phyloP scores from a whole-genome alignment of 176 grass and related monocot genomes.

The Juncus effusus region DNA sequence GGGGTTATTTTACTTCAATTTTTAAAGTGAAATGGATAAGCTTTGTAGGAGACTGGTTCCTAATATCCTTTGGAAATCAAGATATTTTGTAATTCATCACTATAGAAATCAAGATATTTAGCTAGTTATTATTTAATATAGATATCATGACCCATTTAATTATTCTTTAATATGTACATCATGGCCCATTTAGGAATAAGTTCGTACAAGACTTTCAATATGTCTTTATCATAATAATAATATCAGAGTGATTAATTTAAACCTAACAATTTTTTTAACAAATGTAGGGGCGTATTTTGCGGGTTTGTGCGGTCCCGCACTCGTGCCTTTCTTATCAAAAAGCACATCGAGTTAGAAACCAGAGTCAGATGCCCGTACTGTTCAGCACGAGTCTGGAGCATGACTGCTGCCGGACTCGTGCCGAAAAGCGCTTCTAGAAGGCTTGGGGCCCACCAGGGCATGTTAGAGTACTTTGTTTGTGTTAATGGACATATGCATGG shows the following conservation, averaged over 20 bases:
- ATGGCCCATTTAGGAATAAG: no score
- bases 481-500: conserved; percentile 84
- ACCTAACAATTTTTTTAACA: neutral
- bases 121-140: no score
- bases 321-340: conserved; percentile 43
- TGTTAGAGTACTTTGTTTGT: conserved; percentile 77
- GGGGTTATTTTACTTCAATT: no score
- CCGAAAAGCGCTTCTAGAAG: conserved; percentile 52
- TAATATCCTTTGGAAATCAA: no score
- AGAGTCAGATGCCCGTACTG: conserved; percentile 64
- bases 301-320: conserved; percentile 71
- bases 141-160: no score
- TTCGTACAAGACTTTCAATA: no score
- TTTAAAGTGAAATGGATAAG: no score
- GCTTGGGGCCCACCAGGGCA: conserved; percentile 45
- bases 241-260: no score
- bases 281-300: conserved; percentile 73
- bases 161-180: no score
- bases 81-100: no score
- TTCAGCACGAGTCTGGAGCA: conserved; percentile 79
- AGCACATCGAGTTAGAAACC: conserved; percentile 50
- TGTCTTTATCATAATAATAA: neutral
- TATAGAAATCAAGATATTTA: no score
- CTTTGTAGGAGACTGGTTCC: no score
- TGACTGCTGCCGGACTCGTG: conserved; percentile 54